A percentile compares a stretch with the other conserved stretches of the same genome.
These are phyloP conservation scores for Cercophora samala DNA, from an alignment of 495 filamentous ascomycete species.

Conservation along the genomic window DNA sequence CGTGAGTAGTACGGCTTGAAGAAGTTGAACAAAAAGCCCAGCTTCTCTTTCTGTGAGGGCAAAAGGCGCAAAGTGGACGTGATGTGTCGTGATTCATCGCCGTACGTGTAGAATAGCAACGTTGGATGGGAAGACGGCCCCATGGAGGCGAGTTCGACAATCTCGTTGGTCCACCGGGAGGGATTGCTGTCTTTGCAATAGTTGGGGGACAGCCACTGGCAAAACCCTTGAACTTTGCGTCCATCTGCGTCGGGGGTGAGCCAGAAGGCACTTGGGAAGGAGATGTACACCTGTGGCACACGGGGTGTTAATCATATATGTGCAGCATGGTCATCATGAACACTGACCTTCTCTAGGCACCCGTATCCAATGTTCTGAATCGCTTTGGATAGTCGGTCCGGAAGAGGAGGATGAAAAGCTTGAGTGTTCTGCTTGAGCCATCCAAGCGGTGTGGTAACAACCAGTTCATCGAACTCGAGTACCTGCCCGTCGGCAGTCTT, in stretches of 20 bases:
- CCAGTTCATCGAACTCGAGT: constrained; percentile 73
- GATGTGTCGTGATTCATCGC: constrained; percentile 52
- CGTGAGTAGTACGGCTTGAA: constrained; percentile 75
- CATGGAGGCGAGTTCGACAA: constrained; percentile 71
- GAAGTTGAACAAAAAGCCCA: constrained; percentile 52
- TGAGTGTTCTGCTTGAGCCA: constrained; percentile 77
- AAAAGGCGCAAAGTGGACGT: constrained; percentile 40
- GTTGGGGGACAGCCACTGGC: constrained; percentile 63
- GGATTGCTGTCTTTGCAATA: constrained; percentile 63
- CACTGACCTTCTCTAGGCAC: constrained; percentile 74
- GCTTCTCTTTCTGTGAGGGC: constrained; percentile 36
- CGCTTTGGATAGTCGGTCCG: constrained; percentile 60
- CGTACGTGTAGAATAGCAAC: constrained; percentile 88
- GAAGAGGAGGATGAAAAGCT: constrained; percentile 69
- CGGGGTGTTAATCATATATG: constrained; percentile 27
- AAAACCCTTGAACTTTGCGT: constrained; percentile 53
- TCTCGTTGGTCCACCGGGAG: constrained; percentile 70
- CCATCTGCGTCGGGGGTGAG: constrained; percentile 27
- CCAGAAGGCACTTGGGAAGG: constrained; percentile 70
- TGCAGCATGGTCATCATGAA: constrained; percentile 6
- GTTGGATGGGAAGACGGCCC: constrained; percentile 70
- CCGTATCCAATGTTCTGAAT: constrained; percentile 83
- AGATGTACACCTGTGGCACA: constrained; percentile 66
- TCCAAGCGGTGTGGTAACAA: constrained; percentile 81
- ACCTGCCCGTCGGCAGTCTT: constrained; percentile 51